Percentiles rank a stretch among this genome's conserved stretches.
phyloP scores from a whole-genome alignment of 106 monocot species.

The Dendrobium officinale region DNA sequence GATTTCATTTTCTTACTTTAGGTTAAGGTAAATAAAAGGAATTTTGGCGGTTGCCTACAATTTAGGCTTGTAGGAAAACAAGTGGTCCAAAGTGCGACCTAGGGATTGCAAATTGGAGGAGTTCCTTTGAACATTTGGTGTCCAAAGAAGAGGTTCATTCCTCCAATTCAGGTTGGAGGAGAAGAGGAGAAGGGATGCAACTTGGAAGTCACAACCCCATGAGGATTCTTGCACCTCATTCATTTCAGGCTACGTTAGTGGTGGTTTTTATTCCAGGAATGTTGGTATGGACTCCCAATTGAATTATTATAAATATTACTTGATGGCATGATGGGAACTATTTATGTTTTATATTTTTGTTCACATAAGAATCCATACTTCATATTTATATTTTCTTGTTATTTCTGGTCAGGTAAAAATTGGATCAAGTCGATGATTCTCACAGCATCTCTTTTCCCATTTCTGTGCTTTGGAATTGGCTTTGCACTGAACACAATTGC shows the following conservation, averaged over 20 bases:
- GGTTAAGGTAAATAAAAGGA: too few relatives aligned
- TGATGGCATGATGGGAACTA: neutral
- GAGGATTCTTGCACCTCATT: slow-evolving; percentile 80
- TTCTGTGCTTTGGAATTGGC: slow-evolving; percentile 60
- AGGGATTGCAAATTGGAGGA: too few relatives aligned
- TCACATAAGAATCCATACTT: neutral
- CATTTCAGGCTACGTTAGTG: slow-evolving; percentile 24
- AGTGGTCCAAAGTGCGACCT: too few relatives aligned
- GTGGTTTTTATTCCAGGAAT: slow-evolving; percentile 4
- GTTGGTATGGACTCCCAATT: neutral
- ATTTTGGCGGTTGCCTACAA: too few relatives aligned
- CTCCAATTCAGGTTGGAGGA: too few relatives aligned
- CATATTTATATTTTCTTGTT: neutral
- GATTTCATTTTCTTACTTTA: too few relatives aligned
- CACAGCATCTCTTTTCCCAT: slow-evolving; percentile 50
- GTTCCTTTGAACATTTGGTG: too few relatives aligned
- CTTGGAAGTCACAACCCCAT: too few relatives aligned
- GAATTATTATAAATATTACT: neutral
- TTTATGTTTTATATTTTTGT: neutral
- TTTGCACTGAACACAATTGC: slow-evolving; percentile 66
- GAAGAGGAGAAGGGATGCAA: too few relatives aligned
- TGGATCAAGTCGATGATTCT: slow-evolving; percentile 54
- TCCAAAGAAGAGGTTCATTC: too few relatives aligned
- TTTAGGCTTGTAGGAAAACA: too few relatives aligned
- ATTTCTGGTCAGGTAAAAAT: slow-evolving; percentile 40